These are phyloP conservation scores for Teunomyces funiuensis DNA, from an alignment of 805 yeast species.

Conservation along the genomic window DNA sequence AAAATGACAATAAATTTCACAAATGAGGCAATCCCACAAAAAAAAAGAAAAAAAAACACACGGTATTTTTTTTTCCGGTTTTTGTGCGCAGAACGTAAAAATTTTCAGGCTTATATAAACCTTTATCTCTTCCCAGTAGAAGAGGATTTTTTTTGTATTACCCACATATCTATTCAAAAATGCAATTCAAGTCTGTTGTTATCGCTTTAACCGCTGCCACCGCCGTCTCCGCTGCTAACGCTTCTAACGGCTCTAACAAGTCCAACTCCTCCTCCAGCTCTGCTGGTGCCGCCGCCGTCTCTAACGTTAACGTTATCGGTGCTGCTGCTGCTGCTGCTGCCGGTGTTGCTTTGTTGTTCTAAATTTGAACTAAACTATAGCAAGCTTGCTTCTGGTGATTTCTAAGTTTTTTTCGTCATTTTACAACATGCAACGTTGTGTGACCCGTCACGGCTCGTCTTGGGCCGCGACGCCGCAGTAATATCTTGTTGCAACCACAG, in stretches of 20 bases:
- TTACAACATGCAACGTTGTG: constrained; percentile 1
- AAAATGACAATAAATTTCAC: constrained; percentile 1
- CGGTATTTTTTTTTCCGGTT: background rate
- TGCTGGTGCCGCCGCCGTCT: constrained; percentile 23
- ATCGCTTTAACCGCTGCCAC: constrained; percentile 31
- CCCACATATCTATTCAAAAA: constrained; percentile 11
- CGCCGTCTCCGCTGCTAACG: constrained; percentile 24
- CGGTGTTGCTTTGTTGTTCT: constrained; percentile 34
- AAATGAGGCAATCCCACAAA: background rate
- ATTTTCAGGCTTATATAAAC: constrained; percentile 1
- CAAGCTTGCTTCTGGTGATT: background rate
- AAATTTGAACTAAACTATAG: constrained; percentile 14
- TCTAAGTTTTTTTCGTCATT: background rate
- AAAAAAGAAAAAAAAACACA: background rate
- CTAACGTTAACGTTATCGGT: constrained; percentile 26
- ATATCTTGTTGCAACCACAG: background rate
- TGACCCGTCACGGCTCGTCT: constrained; percentile 1
- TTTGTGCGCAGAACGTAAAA: constrained; percentile 5
- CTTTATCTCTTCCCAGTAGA: constrained; percentile 2
- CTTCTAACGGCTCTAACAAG: constrained; percentile 16
- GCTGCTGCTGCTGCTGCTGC: constrained; percentile 29
- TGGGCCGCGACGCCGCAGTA: background rate
- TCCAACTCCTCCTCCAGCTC: constrained; percentile 16
- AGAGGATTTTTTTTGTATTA: background rate
- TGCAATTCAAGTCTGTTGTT: constrained; percentile 29